Conservation (phyloP, 176 grass and related monocot genomes). For the Phoenix roebelenii region DNA sequence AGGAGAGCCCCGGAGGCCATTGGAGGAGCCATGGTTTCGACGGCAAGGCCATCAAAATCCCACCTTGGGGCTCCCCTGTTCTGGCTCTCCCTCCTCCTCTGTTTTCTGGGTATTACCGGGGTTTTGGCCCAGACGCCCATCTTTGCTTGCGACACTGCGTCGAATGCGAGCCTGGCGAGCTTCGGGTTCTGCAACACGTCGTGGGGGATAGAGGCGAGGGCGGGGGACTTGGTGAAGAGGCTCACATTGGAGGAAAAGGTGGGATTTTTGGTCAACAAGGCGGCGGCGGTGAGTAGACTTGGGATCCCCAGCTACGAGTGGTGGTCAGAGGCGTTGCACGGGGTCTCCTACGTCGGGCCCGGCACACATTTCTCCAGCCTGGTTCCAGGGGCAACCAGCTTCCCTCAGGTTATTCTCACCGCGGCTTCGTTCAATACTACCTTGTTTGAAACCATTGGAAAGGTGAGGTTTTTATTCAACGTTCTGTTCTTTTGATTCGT, state of each 20-base stretch:
- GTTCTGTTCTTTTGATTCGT: not conserved
- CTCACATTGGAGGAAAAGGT: slow-evolving; percentile 81
- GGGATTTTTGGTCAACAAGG: slow-evolving; percentile 71
- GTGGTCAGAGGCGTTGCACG: slow-evolving; percentile 98
- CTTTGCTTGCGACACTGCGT: slow-evolving; percentile 71
- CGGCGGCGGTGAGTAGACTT: slow-evolving; percentile 51
- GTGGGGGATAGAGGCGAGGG: slow-evolving; percentile 25
- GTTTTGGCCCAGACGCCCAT: slow-evolving; percentile 35
- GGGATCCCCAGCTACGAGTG: slow-evolving; percentile 90
- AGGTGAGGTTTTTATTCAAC: not conserved
- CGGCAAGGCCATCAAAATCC: slow-evolving; percentile 3
- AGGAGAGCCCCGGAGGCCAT: no score
- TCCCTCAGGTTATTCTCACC: slow-evolving; percentile 82
- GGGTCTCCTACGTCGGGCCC: slow-evolving; percentile 74
- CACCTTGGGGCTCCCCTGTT: slow-evolving; percentile 6
- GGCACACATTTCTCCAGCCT: slow-evolving; percentile 63
- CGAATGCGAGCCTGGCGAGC: slow-evolving; percentile 26
- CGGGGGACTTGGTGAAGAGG: slow-evolving; percentile 42
- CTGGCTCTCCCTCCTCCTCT: slow-evolving; percentile 8
- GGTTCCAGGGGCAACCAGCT: slow-evolving; percentile 82
- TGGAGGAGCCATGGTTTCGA: not conserved
- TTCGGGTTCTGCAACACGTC: slow-evolving; percentile 71
- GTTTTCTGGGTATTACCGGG: not conserved
- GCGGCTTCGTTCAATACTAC: slow-evolving; percentile 81
- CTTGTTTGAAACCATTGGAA: slow-evolving; percentile 54